Base-by-base conservation (phyloP, 1,284 basidiomycete genomes). In the Cutaneotrichosporon mucoides region DNA sequence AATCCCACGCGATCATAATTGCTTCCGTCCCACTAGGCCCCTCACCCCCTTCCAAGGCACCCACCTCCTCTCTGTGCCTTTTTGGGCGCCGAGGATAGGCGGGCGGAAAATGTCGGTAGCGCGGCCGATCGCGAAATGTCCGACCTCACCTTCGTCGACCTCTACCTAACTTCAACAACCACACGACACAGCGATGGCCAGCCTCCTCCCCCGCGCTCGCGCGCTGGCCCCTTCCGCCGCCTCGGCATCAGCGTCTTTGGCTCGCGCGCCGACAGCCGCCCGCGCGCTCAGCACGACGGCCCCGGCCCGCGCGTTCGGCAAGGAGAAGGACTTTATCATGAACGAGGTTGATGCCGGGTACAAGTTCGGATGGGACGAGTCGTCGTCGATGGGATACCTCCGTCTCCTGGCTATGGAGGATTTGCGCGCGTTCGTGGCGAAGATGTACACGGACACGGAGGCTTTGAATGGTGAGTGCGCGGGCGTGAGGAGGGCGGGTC, bases 391-490 rank as follows among this genome's bases (percentile, higher is more conserved):
- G 38, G 89, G 86, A 7, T 88, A 90, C 78, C 67, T 86, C 35
- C 81, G 85, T 62, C 77, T 92, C 52, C 82, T 84, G 61, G 83
- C 88, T 69, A 84, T 90, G 64, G 83, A 89, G 38, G 83, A 87
- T 66, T 77, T 83, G 52, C 78, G 90, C 49, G 82, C 87, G 65
- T 88, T 92, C 68, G 79, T 92, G 72, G 82, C 88, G 53, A 82
- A 91, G 66, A 89, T 92, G 63, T 89, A 90, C 73, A 84, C 88
- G 64, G 91, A 93, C 75, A 84, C 89, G 81, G 86, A 86, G 15
- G 84, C 87, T 68, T 83, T 94, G 42, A 85, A 88, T 65, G 87
- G 91, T 92, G 70, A 76, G 88, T 81, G 1, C 36, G 13, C 38
- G 9, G 38, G 12, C 11, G 35, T 4, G 12, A 3, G 24, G 24